These are phyloP conservation scores for Aspergillus hiratsukae DNA, from an alignment of 2,329 filamentous ascomycete species.

Conservation along the genomic window DNA sequence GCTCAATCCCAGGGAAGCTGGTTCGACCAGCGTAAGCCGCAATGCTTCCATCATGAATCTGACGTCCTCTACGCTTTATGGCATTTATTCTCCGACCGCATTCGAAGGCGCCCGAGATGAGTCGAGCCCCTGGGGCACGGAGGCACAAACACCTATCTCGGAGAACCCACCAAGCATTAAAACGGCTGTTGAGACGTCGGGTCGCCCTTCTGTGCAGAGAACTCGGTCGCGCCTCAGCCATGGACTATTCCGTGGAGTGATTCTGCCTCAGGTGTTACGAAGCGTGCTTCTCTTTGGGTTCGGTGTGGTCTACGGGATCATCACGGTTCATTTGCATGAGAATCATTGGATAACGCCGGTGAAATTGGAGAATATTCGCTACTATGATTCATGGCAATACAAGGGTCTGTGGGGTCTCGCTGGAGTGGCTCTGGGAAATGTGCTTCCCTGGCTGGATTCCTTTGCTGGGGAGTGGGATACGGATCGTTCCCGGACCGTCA, in stretches of 20 bases:
- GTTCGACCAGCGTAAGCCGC: conserved; percentile 53
- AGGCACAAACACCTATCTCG: conserved; percentile 62
- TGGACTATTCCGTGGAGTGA: conserved; percentile 37
- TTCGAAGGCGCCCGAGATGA: conserved; percentile 55
- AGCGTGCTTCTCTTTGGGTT: conserved; percentile 67
- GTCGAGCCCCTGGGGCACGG: conserved; percentile 72
- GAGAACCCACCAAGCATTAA: conserved; percentile 39
- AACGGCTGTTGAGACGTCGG: conserved; percentile 22
- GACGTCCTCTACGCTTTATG: conserved; percentile 81
- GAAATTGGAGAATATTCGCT: conserved; percentile 53
- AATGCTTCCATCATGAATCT: conserved; percentile 79
- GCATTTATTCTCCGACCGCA: conserved; percentile 75
- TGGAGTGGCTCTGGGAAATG: conserved; percentile 70
- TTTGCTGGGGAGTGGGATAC: conserved; percentile 60
- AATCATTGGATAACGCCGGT: conserved; percentile 60
- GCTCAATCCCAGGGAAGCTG: conserved; percentile 29
- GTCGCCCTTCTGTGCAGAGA: conserved; percentile 26
- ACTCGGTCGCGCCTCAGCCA: conserved; percentile 34
- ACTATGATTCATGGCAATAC: conserved; percentile 58
- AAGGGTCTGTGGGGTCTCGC: conserved; percentile 75
- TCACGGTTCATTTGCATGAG: conserved; percentile 76
- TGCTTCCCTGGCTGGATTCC: conserved; percentile 79
- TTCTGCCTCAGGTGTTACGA: conserved; percentile 55
- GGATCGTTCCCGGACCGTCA: conserved; percentile 19
- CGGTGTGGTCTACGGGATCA: conserved; percentile 74